Percentiles rank a stretch among this genome's conserved stretches.
Evolutionary conservation across 768 basidiomycete species (phyloP).

Genomic region (Lentinus brumalis): DNA sequence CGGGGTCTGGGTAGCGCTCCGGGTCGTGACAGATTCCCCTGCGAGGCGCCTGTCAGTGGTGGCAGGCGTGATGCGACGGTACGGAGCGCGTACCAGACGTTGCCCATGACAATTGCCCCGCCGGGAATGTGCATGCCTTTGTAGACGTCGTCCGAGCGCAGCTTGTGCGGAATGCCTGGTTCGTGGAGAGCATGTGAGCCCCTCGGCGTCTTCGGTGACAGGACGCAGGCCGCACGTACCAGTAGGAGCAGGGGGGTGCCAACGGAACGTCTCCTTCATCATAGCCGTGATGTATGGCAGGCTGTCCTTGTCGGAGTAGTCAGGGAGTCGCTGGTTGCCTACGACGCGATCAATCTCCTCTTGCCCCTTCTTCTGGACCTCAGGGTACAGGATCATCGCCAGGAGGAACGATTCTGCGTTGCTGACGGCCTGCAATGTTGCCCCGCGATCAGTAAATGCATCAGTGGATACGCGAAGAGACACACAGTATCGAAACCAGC

Average conservation of each 20-base stretch:
- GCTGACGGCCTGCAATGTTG: not conserved
- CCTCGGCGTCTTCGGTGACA: not conserved
- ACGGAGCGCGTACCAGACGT: slow-evolving; percentile 20
- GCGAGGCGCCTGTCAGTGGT: not conserved
- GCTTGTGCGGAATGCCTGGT: slow-evolving; percentile 20
- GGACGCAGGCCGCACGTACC: not conserved
- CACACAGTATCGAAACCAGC: slow-evolving; percentile 5
- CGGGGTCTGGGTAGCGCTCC: slow-evolving; percentile 13
- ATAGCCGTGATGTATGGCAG: slow-evolving; percentile 15
- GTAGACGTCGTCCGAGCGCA: slow-evolving; percentile 27
- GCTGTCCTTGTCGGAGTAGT: slow-evolving; percentile 17
- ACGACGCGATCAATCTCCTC: slow-evolving; percentile 24
- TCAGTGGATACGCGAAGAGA: not conserved
- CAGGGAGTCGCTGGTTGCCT: slow-evolving; percentile 23
- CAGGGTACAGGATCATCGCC: slow-evolving; percentile 20
- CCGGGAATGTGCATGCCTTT: slow-evolving; percentile 24
- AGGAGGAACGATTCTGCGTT: slow-evolving; percentile 14
- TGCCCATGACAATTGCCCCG: slow-evolving; percentile 24
- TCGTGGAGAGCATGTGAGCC: not conserved
- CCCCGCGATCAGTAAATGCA: not conserved
- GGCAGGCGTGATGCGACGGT: too few species aligned
- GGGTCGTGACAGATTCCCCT: slow-evolving; percentile 18
- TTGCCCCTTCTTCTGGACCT: slow-evolving; percentile 20
- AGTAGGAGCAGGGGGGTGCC: slow-evolving; percentile 8
- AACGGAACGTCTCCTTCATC: slow-evolving; percentile 7